Percentiles rank a stretch among this genome's conserved stretches.
Conservation (phyloP, 148 eudicot genomes). For the Pharnaceum exiguum region DNA sequence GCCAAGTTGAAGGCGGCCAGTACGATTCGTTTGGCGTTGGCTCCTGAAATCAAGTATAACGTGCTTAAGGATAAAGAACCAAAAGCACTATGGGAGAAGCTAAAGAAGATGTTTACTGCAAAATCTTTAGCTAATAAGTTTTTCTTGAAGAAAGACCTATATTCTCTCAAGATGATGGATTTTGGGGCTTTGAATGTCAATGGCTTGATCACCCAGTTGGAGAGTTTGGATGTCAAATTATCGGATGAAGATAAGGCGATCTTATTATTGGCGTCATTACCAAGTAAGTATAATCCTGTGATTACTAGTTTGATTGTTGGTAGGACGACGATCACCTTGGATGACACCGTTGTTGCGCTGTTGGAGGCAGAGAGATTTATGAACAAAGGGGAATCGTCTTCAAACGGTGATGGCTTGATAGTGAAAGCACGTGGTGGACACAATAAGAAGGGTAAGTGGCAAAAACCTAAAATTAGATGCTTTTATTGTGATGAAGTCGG, state of each 20-base stretch:
- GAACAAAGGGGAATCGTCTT: not conserved
- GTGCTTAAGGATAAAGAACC: not conserved
- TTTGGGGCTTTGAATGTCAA: too few relatives aligned
- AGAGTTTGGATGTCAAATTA: not conserved
- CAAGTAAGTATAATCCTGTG: not conserved
- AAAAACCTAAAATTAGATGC: too few relatives aligned
- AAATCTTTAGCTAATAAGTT: not conserved
- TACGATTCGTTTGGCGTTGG: not conserved
- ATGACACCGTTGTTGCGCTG: not conserved
- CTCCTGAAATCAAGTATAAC: not conserved
- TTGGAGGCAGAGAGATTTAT: not conserved
- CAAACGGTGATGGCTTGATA: too few relatives aligned
- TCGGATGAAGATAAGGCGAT: not conserved
- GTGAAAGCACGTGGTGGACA: too few relatives aligned
- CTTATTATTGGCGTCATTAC: not conserved
- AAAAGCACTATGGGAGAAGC: not conserved
- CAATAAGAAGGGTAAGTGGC: too few relatives aligned
- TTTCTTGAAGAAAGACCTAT: not conserved
- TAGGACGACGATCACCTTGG: not conserved
- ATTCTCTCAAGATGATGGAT: not conserved
- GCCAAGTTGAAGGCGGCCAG: not conserved
- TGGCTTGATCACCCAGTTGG: not conserved
- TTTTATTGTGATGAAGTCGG: too few relatives aligned
- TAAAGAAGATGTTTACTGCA: not conserved
- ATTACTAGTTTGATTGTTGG: not conserved